Percentiles rank a stretch among this genome's conserved stretches.
Conservation (phyloP, 176 grass and related monocot species). For the Aegilops umbellulata region DNA sequence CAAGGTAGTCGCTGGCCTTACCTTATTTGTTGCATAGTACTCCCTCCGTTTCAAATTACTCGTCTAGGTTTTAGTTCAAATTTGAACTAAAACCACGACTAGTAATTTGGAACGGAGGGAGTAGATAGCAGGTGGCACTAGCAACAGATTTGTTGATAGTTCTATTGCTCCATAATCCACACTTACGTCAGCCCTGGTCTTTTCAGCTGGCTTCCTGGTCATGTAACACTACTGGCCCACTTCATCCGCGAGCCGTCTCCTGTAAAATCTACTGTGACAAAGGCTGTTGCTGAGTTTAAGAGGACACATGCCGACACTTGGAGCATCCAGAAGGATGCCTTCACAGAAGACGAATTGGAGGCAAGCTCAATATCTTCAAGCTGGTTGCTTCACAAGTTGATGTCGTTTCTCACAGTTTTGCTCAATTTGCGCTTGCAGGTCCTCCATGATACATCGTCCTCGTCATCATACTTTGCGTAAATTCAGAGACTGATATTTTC, state of each 20-base stretch:
- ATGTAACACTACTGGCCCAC: constrained; percentile 76
- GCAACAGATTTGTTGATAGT: background rate
- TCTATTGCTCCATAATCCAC: background rate
- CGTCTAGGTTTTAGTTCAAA: too few relatives aligned
- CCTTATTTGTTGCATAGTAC: constrained; percentile 9
- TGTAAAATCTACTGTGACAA: constrained; percentile 80
- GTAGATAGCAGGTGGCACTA: background rate
- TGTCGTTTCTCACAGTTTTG: background rate
- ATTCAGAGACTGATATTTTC: background rate
- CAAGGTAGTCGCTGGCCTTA: constrained; percentile 52
- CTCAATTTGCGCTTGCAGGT: constrained; percentile 47
- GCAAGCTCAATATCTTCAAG: constrained; percentile 36
- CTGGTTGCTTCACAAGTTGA: background rate
- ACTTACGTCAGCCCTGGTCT: background rate
- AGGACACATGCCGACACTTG: constrained; percentile 94
- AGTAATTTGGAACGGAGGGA: too few relatives aligned
- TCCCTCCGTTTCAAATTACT: background rate
- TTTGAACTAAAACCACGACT: too few relatives aligned
- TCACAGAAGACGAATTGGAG: constrained; percentile 91
- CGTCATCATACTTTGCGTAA: constrained; percentile 92
- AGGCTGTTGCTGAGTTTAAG: constrained; percentile 92
- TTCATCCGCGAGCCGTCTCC: constrained; percentile 84
- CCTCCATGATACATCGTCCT: constrained; percentile 79
- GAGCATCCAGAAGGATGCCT: constrained; percentile 85
- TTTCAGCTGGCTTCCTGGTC: constrained; percentile 89